These are phyloP conservation scores for Flaveria ramosissima DNA, from an alignment of 129 eudicot genomes.

Conservation along the genomic window DNA sequence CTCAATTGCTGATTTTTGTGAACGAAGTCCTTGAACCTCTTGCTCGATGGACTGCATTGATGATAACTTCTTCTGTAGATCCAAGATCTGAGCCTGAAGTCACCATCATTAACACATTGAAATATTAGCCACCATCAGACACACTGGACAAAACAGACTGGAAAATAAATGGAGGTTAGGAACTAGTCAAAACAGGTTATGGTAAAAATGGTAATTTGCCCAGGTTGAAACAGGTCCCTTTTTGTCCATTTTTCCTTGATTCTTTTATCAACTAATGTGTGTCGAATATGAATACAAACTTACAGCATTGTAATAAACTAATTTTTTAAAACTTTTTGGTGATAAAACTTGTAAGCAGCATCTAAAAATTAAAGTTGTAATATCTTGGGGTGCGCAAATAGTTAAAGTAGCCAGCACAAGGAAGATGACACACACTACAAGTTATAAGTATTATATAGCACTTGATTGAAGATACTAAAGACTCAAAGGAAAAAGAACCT, in stretches of 20 bases:
- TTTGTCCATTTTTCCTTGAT: not conserved
- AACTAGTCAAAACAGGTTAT: not conserved
- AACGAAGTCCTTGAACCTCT: slow-evolving; percentile 71
- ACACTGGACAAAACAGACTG: not conserved
- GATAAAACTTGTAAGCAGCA: too few species aligned
- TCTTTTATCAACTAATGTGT: not conserved
- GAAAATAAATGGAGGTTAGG: not conserved
- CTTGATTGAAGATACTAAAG: not conserved
- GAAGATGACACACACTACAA: slow-evolving; percentile 1
- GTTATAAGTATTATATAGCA: slow-evolving; percentile 11
- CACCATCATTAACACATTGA: slow-evolving; percentile 18
- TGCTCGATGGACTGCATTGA: slow-evolving; percentile 81
- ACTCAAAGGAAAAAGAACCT: slow-evolving; percentile 50
- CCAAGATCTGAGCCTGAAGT: slow-evolving; percentile 78
- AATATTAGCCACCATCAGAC: slow-evolving; percentile 11
- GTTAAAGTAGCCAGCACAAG: slow-evolving; percentile 15
- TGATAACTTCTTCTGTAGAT: slow-evolving; percentile 68
- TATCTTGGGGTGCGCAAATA: not conserved
- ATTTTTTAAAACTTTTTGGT: not conserved
- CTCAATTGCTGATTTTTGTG: slow-evolving; percentile 67
- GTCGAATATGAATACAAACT: not conserved
- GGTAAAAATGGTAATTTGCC: not conserved
- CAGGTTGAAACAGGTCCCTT: not conserved
- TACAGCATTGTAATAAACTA: not conserved
- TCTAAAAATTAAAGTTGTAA: not conserved